Base-by-base conservation (phyloP, 2,329 filamentous ascomycete species). In the Pseudogymnoascus sp. region DNA sequence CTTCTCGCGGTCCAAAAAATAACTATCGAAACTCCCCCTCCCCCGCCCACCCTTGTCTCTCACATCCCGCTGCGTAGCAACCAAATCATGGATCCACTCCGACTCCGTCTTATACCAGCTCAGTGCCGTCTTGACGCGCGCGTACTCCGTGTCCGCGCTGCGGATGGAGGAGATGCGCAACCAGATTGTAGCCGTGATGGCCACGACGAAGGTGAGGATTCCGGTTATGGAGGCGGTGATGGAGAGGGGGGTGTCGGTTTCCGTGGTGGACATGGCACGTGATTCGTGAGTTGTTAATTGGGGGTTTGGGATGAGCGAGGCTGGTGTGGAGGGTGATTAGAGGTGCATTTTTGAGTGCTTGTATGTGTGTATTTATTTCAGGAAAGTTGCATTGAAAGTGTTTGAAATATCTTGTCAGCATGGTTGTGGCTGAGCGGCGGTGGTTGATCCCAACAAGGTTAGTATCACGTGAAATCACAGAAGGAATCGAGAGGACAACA, bases 81-180 rank as follows among this genome's bases (percentile, higher is more conserved):
- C 67, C 0, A 79, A 73, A 59, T 78, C 74, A 2, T 73, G 67
- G 12, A 80, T 72, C 74, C 75, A 80, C 5, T 72, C 69, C 2
- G 75, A 77, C 67, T 79, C 77, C 0, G 76, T 79, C 66, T 79
- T 80, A 67, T 75, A 58, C 77, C 77, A 79, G 6, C 72, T 75
- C 6, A 79, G 69, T 3, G 74, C 75, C 2, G 75, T 73, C 63
- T 80, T 79, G 61, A 79, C 75, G 35, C 73, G 74, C 63, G 79
- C 77, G 61, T 78, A 79, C 67, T 80, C 78, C 8, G 72, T 70
- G 62, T 78, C 74, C 59, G 77, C 77, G 63, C 77, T 77, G 37
- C 75, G 75, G 22, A 80, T 68, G 62, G 78, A 78, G 6, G 71
- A 75, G 54, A 80, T 65, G 34, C 76, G 74, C 4, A 73, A 76